Evolutionary conservation across 148 eudicot genomes (phyloP).

Genomic region (Fallopia convolvulus): DNA sequence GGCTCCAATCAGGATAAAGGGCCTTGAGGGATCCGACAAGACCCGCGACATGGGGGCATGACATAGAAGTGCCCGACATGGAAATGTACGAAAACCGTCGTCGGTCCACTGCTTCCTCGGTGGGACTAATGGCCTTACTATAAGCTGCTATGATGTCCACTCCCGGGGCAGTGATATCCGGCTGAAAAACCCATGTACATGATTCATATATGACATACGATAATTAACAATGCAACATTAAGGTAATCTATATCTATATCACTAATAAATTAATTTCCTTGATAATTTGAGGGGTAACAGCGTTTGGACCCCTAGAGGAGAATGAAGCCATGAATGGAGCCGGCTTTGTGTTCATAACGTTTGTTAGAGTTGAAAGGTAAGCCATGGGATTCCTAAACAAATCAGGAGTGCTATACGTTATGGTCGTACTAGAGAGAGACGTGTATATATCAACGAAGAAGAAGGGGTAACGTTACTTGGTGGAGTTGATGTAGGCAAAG

Average conservation of each 20-base stretch:
- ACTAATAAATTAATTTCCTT: conserved; percentile 8
- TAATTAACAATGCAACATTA: neutral
- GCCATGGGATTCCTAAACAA: conserved; percentile 30
- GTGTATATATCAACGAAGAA: no score
- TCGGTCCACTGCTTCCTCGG: conserved; percentile 16
- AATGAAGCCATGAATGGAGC: conserved; percentile 62
- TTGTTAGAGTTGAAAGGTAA: conserved; percentile 20
- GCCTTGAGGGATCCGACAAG: conserved; percentile 52
- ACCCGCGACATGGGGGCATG: conserved; percentile 68
- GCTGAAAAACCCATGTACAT: conserved; percentile 23
- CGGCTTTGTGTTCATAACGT: conserved; percentile 25
- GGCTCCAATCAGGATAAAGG: conserved; percentile 53
- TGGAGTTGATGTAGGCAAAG: conserved; percentile 40
- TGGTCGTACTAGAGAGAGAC: no score
- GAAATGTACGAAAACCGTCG: conserved; percentile 26
- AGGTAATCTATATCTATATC: conserved; percentile 37
- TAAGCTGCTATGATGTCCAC: conserved; percentile 60
- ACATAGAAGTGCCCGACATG: conserved; percentile 64
- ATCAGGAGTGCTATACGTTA: neutral
- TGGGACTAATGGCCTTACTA: conserved; percentile 29
- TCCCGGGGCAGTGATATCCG: conserved; percentile 78
- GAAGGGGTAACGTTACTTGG: conserved; percentile 22
- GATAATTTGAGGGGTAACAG: conserved; percentile 48
- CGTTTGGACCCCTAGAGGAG: conserved; percentile 68
- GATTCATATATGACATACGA: neutral